Evolutionary conservation across 2,329 filamentous ascomycete species (phyloP).

Genomic region (Aureobasidium sp.): DNA sequence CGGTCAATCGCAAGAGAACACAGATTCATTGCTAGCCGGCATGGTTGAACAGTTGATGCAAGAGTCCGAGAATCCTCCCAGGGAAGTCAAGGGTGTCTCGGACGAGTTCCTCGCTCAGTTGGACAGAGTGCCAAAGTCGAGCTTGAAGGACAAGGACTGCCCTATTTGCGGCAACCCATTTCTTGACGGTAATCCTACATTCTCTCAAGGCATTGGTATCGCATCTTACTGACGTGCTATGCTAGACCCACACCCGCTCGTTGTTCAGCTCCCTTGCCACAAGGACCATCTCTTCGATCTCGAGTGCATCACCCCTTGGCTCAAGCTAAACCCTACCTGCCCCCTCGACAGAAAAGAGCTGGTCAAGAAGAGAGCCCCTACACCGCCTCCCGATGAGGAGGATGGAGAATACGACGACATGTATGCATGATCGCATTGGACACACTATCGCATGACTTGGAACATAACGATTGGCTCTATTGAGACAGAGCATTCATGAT

Average conservation of each 20-base stretch:
- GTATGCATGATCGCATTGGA: constrained; percentile 32
- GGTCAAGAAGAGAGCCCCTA: constrained; percentile 45
- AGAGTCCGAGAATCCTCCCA: constrained; percentile 52
- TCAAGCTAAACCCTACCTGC: constrained; percentile 57
- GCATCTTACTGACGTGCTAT: neutral
- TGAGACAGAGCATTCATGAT: neutral
- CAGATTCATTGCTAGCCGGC: constrained; percentile 38
- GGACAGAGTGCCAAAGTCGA: constrained; percentile 51
- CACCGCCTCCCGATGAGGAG: constrained; percentile 39
- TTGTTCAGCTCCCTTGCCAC: constrained; percentile 57
- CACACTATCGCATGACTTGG: neutral
- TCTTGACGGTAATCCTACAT: constrained; percentile 43
- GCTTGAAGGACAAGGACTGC: constrained; percentile 49
- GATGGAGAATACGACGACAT: constrained; percentile 47
- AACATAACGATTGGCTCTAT: neutral
- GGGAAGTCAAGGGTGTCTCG: constrained; percentile 53
- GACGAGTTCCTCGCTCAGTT: constrained; percentile 56
- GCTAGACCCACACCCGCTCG: constrained; percentile 53
- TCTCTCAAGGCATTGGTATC: neutral
- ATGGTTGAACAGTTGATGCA: constrained; percentile 51
- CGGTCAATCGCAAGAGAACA: constrained; percentile 20
- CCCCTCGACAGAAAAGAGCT: constrained; percentile 55
- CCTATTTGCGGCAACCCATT: constrained; percentile 57
- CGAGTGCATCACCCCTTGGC: constrained; percentile 59
- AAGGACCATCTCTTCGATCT: constrained; percentile 56